Conservation (phyloP, 148 eudicot genomes). For the Silene latifolia region DNA sequence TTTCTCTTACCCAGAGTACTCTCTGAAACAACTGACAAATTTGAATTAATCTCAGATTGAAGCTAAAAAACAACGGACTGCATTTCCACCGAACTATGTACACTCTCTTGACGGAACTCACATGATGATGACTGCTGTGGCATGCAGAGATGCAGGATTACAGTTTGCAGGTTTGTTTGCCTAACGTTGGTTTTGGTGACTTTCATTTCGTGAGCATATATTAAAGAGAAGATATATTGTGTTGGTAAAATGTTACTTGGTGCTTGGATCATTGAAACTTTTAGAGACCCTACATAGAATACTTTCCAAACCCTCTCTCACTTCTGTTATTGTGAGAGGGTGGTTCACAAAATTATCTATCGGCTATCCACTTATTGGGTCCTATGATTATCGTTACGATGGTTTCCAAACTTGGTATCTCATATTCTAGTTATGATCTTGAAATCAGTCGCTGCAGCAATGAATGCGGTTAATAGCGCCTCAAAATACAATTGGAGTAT, state of each 20-base stretch:
- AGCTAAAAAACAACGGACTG: slow-evolving; percentile 69
- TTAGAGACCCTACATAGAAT: background rate
- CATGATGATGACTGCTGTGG: slow-evolving; percentile 98
- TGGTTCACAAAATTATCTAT: background rate
- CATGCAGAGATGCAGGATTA: slow-evolving; percentile 86
- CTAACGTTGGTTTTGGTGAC: background rate
- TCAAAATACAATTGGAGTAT: background rate
- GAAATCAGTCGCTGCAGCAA: background rate
- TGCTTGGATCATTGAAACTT: background rate
- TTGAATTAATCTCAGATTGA: slow-evolving; percentile 46
- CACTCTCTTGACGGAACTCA: slow-evolving; percentile 92
- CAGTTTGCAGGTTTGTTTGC: slow-evolving; percentile 71
- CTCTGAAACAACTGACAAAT: slow-evolving; percentile 9
- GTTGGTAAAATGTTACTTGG: background rate
- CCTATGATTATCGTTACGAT: background rate
- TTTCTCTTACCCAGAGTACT: background rate
- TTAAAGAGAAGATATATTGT: background rate
- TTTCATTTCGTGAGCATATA: background rate
- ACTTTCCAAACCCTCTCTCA: background rate
- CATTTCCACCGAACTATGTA: slow-evolving; percentile 92
- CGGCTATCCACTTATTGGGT: background rate
- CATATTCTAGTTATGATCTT: too few species aligned
- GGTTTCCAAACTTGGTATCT: background rate
- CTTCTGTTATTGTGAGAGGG: background rate
- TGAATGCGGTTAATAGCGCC: background rate